A percentile compares a stretch with the other conserved stretches of the same genome.
Evolutionary conservation across 805 yeast species (phyloP).

Genomic region (Metschnikowia drakensbergensis): DNA sequence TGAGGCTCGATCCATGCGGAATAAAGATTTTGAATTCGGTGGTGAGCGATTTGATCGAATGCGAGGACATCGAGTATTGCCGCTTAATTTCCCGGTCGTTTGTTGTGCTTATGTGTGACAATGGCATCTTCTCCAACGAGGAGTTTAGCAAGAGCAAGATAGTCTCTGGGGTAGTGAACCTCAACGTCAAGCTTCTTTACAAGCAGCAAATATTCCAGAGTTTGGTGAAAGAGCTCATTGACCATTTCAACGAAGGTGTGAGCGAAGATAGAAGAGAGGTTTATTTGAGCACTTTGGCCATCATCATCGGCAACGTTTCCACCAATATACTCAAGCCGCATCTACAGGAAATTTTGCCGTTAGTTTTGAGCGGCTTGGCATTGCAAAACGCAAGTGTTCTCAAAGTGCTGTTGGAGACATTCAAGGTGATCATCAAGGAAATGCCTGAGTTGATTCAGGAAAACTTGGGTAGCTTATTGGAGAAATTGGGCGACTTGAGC

Average conservation of each 20-base stretch:
- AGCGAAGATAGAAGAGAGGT: slow-evolving; percentile 38
- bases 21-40: slow-evolving; percentile 20
- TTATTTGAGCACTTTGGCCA: slow-evolving; percentile 63
- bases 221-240: slow-evolving; percentile 53
- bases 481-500: slow-evolving; percentile 44
- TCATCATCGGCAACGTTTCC: slow-evolving; percentile 63
- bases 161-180: slow-evolving; percentile 46
- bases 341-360: slow-evolving; percentile 61
- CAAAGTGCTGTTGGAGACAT: slow-evolving; percentile 58
- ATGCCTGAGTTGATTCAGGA: slow-evolving; percentile 49
- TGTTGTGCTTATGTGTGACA: slow-evolving; percentile 64
- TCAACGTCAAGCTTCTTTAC: slow-evolving; percentile 64
- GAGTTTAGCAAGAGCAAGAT: slow-evolving; percentile 24
- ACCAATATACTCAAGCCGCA: slow-evolving; percentile 61
- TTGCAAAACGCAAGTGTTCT: slow-evolving; percentile 47
- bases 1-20: slow-evolving; percentile 49
- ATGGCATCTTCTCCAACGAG: slow-evolving; percentile 53
- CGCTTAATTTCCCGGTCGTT: slow-evolving; percentile 47
- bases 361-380: slow-evolving; percentile 61
- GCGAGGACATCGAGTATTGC: slow-evolving; percentile 23
- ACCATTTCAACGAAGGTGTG: slow-evolving; percentile 31
- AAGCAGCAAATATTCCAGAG: slow-evolving; percentile 75
- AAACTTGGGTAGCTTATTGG: slow-evolving; percentile 56
- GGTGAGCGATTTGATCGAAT: slow-evolving; percentile 26
- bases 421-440: slow-evolving; percentile 52